Evolutionary conservation across 179 eudicot species (phyloP), one percentile per base, ranked within the genome.

Genomic region (Beta lomatogona): DNA sequence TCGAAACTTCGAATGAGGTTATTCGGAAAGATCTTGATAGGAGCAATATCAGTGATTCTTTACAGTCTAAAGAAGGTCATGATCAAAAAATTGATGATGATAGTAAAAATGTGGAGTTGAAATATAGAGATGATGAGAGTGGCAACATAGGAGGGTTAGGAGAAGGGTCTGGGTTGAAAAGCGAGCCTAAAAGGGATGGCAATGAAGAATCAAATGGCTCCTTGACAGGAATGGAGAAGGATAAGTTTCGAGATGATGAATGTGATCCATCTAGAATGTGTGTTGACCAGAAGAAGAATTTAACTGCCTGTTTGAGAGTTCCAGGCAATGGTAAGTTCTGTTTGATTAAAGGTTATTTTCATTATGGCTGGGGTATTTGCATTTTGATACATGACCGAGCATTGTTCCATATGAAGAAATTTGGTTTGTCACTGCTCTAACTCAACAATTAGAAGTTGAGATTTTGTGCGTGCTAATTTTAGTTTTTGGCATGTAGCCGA

Each of bases 221-320:
- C 11, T 75, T 75, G 54, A 80, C 65, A 25, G 73, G 55, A 1
- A 76, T 60, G 15, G 85, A 80, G 82, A 87, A 88, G 79, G 91
- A 81, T 70, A 82, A 76, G 13, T 73, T 65, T 28, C 77, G 46
- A 50, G 84, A 81, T 46, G 92, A 89, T 46, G 93, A 88, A 85
- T 93, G 97, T 83, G 97, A 91, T 86, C 81, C 86, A 15, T 90
- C 95, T 52, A 83, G 85, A 66, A 90, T 91, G 82, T 93, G 95
- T 87, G 83, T 82, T 19, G 89, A 77, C 53, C 84, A 88, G 65
- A 87, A 87, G 77, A 86, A 86, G 73, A 84, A 86, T 58, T 76
- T 93, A 74, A 88, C 92, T 76, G 93, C 95, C 21, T 93, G 97
- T 73, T 81, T 93, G 77, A 87, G 90, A 90, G 91, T 93, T 83